Conservation (phyloP, 331 rosid genomes). For the Quercus phellos region DNA sequence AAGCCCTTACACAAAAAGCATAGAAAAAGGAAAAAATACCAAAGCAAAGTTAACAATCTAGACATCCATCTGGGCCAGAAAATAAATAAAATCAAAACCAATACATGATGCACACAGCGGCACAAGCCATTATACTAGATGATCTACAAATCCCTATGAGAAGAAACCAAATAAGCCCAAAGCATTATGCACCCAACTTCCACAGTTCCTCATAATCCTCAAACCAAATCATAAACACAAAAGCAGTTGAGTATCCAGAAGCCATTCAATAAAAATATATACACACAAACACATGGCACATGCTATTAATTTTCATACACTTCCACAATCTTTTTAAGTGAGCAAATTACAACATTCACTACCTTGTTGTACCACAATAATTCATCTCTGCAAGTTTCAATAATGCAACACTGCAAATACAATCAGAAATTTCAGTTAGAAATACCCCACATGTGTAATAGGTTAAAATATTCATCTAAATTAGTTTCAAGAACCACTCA, state of each 20-base stretch:
- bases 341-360: slow-evolving; percentile 7
- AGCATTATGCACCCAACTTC: no score
- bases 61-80: no score
- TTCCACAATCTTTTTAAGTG: background rate
- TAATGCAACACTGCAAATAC: slow-evolving; percentile 68
- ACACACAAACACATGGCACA: background rate
- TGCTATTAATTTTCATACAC: background rate
- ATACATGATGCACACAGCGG: no score
- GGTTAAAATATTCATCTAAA: background rate
- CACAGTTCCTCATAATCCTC: no score
- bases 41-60: no score
- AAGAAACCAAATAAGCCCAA: no score
- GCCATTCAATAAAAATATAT: background rate
- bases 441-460: background rate
- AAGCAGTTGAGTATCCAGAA: background rate
- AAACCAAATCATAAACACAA: background rate
- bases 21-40: no score
- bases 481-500: background rate
- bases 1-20: no score
- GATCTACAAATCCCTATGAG: no score
- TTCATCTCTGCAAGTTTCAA: slow-evolving; percentile 84
- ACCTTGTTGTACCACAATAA: slow-evolving; percentile 96
- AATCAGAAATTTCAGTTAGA: slow-evolving; percentile 26
- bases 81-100: no score
- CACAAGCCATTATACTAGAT: no score